A percentile compares a stretch with the other conserved stretches of the same genome.
phyloP scores from a whole-genome alignment of 140 eudicot species.

The Erigeron philadelphicus region DNA sequence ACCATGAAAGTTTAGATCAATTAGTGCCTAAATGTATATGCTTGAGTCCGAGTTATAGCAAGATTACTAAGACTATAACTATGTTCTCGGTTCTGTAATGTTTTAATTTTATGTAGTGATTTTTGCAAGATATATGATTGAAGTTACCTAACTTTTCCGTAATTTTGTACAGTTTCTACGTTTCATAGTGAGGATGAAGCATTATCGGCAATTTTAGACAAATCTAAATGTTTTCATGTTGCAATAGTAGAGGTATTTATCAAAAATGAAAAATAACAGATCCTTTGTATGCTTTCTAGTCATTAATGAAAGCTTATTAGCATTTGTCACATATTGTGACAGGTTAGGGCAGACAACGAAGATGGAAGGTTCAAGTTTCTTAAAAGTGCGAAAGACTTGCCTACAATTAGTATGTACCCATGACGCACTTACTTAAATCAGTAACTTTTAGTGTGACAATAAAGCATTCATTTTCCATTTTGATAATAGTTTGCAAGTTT shows the following conservation, averaged over 20 bases:
- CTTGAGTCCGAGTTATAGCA: too few relatives aligned
- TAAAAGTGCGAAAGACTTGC: slow-evolving; percentile 49
- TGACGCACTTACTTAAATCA: slow-evolving; percentile 4
- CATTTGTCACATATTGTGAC: slow-evolving; percentile 18
- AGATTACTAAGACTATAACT: too few relatives aligned
- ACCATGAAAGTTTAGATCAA: too few relatives aligned
- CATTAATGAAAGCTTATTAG: neutral
- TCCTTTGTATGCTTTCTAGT: slow-evolving; percentile 1
- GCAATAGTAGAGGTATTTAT: slow-evolving; percentile 70
- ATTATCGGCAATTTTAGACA: slow-evolving; percentile 48
- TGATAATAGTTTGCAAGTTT: slow-evolving; percentile 11
- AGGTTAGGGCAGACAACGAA: slow-evolving; percentile 49
- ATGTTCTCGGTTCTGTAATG: neutral
- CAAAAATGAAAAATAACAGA: neutral
- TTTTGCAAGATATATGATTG: neutral
- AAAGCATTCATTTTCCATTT: neutral
- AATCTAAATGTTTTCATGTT: slow-evolving; percentile 54
- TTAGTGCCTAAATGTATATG: too few relatives aligned
- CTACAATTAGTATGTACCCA: slow-evolving; percentile 56
- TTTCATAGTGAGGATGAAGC: slow-evolving; percentile 62
- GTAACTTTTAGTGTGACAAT: neutral
- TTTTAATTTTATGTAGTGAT: too few relatives aligned
- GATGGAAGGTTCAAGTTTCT: slow-evolving; percentile 56
- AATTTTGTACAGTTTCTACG: slow-evolving; percentile 39
- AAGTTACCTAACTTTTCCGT: slow-evolving; percentile 13